Conservation (phyloP, 768 basidiomycete species). For the Nevesoporus exiguus region DNA sequence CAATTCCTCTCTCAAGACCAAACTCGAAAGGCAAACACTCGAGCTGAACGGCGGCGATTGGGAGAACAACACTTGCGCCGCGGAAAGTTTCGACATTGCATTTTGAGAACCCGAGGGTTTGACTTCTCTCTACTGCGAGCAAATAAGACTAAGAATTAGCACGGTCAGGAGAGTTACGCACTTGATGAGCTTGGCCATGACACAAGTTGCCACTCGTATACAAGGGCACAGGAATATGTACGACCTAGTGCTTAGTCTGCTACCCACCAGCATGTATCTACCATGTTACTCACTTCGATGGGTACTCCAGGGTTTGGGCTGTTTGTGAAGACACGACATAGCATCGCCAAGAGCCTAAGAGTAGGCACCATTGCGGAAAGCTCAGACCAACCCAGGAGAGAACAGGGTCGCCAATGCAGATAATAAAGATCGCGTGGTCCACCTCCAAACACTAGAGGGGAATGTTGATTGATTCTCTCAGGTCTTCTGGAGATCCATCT, state of each 20-base stretch:
- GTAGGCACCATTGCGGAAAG: too few species aligned
- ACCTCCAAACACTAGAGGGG: conserved; percentile 42
- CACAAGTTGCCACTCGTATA: conserved; percentile 39
- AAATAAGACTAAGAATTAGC: conserved; percentile 3
- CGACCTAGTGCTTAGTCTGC: neutral
- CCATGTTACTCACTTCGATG: neutral
- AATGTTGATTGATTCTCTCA: conserved; percentile 34
- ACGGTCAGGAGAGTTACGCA: conserved; percentile 16
- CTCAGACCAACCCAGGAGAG: too few species aligned
- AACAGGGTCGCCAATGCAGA: neutral
- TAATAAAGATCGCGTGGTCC: conserved; percentile 14
- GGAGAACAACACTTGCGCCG: conserved; percentile 49
- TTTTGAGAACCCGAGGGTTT: conserved; percentile 53
- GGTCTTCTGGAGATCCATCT: conserved; percentile 40
- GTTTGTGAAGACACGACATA: neutral
- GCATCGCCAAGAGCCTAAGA: too few species aligned
- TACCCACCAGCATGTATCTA: too few species aligned
- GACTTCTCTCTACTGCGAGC: conserved; percentile 35
- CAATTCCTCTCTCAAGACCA: too few species aligned
- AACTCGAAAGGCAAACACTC: conserved; percentile 51
- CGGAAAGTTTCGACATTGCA: conserved; percentile 44
- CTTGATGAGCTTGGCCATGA: conserved; percentile 53
- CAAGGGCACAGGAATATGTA: neutral
- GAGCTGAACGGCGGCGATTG: conserved; percentile 47
- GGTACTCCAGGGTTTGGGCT: conserved; percentile 1